Evolutionary conservation across 495 filamentous ascomycete species (phyloP).

Genomic region (Talaromyces adpressus): DNA sequence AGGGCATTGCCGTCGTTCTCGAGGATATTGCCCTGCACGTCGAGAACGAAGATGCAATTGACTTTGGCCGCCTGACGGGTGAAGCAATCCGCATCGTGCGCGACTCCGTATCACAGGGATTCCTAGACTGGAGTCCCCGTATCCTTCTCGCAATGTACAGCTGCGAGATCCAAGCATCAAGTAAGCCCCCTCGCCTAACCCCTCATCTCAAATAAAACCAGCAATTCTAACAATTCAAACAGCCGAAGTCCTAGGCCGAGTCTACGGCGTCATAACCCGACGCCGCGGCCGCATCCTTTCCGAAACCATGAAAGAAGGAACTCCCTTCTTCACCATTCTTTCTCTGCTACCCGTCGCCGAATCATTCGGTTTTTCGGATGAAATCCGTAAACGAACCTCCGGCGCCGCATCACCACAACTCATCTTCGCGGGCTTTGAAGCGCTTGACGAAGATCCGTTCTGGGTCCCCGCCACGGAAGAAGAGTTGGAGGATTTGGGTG

Average conservation of each 20-base stretch:
- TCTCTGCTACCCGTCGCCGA: slow-evolving; percentile 84
- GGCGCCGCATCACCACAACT: slow-evolving; percentile 88
- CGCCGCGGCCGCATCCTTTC: slow-evolving; percentile 84
- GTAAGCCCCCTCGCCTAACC: slow-evolving; percentile 39
- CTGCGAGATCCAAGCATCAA: slow-evolving; percentile 92
- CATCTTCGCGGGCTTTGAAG: slow-evolving; percentile 86
- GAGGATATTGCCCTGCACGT: slow-evolving; percentile 63
- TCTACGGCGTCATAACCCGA: slow-evolving; percentile 88
- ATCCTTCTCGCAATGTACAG: slow-evolving; percentile 97
- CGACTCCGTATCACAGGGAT: slow-evolving; percentile 76
- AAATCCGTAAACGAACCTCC: slow-evolving; percentile 89
- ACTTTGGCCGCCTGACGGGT: slow-evolving; percentile 79
- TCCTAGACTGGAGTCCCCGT: slow-evolving; percentile 92
- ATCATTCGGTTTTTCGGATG: slow-evolving; percentile 91
- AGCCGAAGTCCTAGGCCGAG: slow-evolving; percentile 90
- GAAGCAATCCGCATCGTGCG: slow-evolving; percentile 86
- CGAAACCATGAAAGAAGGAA: slow-evolving; percentile 89
- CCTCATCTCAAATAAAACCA: not conserved
- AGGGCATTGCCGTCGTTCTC: slow-evolving; percentile 86
- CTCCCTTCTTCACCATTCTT: slow-evolving; percentile 89
- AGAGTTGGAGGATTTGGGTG: slow-evolving; percentile 91
- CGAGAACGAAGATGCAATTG: slow-evolving; percentile 52
- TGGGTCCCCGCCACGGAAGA: slow-evolving; percentile 97
- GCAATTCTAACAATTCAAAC: slow-evolving; percentile 12
- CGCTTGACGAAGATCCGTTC: slow-evolving; percentile 88